phyloP scores from a whole-genome alignment of 306 rosid genomes.

The Glycine soja region DNA sequence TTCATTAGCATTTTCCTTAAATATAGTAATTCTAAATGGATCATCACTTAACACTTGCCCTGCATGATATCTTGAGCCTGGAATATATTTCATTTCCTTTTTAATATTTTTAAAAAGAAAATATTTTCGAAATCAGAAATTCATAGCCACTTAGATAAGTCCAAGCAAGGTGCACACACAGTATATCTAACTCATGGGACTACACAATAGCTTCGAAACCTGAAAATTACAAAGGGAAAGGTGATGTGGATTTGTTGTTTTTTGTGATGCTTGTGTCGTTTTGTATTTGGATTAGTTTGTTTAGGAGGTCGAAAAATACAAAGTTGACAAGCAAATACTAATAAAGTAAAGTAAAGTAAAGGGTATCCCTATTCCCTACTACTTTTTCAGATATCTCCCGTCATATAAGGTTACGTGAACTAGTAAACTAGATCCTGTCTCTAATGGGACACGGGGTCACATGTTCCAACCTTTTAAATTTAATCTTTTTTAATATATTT shows the following conservation, averaged over 20 bases:
- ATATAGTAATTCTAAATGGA: not conserved
- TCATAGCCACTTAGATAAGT: conserved; percentile 23
- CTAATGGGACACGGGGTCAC: not conserved
- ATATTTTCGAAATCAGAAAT: not conserved
- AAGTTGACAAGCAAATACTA: conserved; percentile 1
- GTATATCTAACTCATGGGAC: conserved; percentile 3
- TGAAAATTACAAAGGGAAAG: conserved; percentile 8
- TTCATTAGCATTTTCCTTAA: not conserved
- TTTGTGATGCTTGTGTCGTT: conserved; percentile 47
- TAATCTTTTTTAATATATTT: too few species aligned
- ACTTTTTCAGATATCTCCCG: conserved; percentile 39
- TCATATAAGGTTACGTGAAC: conserved; percentile 32
- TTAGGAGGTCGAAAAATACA: not conserved
- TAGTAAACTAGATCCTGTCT: not conserved
- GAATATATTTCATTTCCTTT: not conserved
- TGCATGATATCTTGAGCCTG: conserved; percentile 13
- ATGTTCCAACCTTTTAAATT: not conserved
- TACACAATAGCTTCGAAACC: not conserved
- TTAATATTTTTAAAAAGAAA: not conserved
- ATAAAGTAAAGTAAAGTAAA: not conserved
- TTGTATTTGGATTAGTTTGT: conserved; percentile 8
- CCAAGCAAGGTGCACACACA: conserved; percentile 31
- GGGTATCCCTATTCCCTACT: not conserved
- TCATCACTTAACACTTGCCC: not conserved
- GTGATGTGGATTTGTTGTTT: conserved; percentile 24